Evolutionary conservation across 495 filamentous ascomycete species (phyloP), one percentile per base, ranked within the genome.

Genomic region (Lindgomyces ingoldianus): DNA sequence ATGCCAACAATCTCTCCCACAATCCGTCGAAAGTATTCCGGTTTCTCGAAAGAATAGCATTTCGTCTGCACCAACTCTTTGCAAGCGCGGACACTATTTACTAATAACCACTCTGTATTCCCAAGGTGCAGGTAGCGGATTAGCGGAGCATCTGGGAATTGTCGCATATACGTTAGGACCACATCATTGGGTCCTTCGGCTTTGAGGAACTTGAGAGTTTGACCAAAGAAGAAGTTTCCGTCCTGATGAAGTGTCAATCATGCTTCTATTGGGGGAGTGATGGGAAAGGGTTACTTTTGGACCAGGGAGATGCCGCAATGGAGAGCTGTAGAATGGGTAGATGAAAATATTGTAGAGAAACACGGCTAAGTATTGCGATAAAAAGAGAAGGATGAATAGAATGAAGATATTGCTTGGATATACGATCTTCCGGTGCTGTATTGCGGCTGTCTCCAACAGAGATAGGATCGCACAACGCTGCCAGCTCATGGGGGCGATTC

Each of bases 41-140:
- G 91, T 72, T 96, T 96, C 36, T 82, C 64, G 65, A 93, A 96
- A 21, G 89, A 84, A 69, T 96, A 95, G 60, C 79, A 86, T 62
- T 89, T 89, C 36, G 83, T 87, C 49, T 79, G 79, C 67, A 85
- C 78, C 14, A 86, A 73, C 56, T 85, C 82, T n/a, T 75, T 60
- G 18, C 83, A 70, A 0, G 79, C 80, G 51, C 90, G 87, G 2
- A 89, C 80, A 11, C 76, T 83, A 0, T 84, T 87, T 19, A 87
- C 65, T 2, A 92, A 65, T 2, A 96, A 64, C 45, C 90, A 81
- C 71, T 96, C 91, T 2, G 76, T 55, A 68, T 93, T 92, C 55
- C 87, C 83, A 9, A 85, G 54, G 16, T 81, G 81, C 16, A 83
- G 77, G 72, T 93, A 93, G 18, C 85, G 82, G 52, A 97, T 90